Conservation (phyloP, 2,329 filamentous ascomycete species). For the Cryphonectria parasitica region DNA sequence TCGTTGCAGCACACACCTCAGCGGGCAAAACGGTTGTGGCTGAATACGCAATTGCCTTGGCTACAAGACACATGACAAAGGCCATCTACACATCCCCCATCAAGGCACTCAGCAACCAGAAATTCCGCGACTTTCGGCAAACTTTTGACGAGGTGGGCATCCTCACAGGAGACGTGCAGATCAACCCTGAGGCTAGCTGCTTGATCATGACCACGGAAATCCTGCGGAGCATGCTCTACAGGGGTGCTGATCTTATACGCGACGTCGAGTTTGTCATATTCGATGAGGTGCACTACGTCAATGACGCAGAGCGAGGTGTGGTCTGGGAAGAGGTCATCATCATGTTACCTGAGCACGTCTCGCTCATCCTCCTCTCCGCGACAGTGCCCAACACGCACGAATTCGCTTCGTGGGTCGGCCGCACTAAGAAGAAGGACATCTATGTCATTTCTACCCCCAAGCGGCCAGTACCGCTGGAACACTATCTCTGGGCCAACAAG, state of each 20-base stretch:
- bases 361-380: slow-evolving; percentile 90
- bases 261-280: slow-evolving; percentile 99
- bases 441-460: slow-evolving; percentile 99
- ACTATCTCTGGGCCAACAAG: slow-evolving; percentile 95
- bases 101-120: slow-evolving; percentile 97
- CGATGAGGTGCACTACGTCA: slow-evolving; percentile 98
- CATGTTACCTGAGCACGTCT: slow-evolving; percentile 97
- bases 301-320: slow-evolving; percentile 91
- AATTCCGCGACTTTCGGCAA: slow-evolving; percentile 91
- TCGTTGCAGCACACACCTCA: slow-evolving; percentile 96
- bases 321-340: slow-evolving; percentile 99
- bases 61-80: slow-evolving; percentile 99
- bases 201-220: slow-evolving; percentile 99
- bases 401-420: slow-evolving; percentile 96
- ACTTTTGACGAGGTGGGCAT: slow-evolving; percentile 96
- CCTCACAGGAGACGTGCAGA: slow-evolving; percentile 95
- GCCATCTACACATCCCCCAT: slow-evolving; percentile 99
- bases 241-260: slow-evolving; percentile 91
- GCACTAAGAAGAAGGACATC: slow-evolving; percentile 98
- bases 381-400: slow-evolving; percentile 98
- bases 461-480: slow-evolving; percentile 89
- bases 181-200: slow-evolving; percentile 95
- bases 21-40: slow-evolving; percentile 98
- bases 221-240: slow-evolving; percentile 95
- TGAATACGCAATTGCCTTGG: slow-evolving; percentile 95